These are phyloP conservation scores for Spizellomyces punctatus DNA, from an alignment of 192 early-diverging fungal species.

Conservation along the genomic window DNA sequence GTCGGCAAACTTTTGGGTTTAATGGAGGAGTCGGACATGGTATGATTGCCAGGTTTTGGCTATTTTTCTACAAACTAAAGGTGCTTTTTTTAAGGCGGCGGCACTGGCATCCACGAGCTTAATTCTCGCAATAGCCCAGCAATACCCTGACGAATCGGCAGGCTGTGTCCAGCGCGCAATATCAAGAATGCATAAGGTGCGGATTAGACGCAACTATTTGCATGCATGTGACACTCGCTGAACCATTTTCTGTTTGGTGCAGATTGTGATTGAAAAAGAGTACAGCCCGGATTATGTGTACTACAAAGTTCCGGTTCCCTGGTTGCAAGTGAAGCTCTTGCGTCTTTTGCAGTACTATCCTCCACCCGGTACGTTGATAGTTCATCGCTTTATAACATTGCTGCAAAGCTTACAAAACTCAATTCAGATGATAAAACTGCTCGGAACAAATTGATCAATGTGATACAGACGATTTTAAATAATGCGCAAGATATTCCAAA, in stretches of 20 bases:
- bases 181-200: constrained; percentile 74
- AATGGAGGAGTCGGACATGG: constrained; percentile 88
- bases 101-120: constrained; percentile 78
- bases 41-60: constrained; percentile 19
- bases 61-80: not conserved
- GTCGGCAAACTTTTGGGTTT: constrained; percentile 76
- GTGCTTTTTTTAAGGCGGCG: not conserved
- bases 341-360: constrained; percentile 95
- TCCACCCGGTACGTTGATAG: constrained; percentile 58
- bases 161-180: constrained; percentile 80
- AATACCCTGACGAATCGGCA: constrained; percentile 79
- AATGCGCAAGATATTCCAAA: constrained; percentile 84
- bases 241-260: not conserved
- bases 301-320: constrained; percentile 97
- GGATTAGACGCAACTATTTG: not conserved
- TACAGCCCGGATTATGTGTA: constrained; percentile 88
- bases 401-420: not conserved
- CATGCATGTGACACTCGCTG: not conserved
- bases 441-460: constrained; percentile 58
- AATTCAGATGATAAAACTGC: constrained; percentile 8
- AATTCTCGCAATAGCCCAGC: constrained; percentile 89
- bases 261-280: constrained; percentile 85
- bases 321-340: constrained; percentile 96
- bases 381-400: constrained; percentile 11
- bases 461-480: constrained; percentile 77